Conservation (phyloP, 306 rosid species). For the Mimosa bimucronata region DNA sequence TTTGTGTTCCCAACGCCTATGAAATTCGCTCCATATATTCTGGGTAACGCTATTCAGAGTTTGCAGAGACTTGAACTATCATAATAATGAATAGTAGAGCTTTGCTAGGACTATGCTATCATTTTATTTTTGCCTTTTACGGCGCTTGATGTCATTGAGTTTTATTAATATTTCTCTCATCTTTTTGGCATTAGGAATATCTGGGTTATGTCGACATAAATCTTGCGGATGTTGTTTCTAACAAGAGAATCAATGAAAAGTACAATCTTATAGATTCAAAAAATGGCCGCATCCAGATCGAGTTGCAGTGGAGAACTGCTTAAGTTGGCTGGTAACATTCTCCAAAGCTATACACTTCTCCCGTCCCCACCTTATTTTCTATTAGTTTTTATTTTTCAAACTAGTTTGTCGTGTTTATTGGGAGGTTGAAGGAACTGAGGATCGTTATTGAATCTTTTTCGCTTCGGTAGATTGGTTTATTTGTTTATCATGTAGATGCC, state of each 20-base stretch:
- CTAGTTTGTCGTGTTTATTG: not conserved
- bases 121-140: not conserved
- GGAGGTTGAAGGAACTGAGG: not conserved
- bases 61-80: not conserved
- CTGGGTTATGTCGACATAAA: slow-evolving; percentile 72
- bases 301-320: slow-evolving; percentile 84
- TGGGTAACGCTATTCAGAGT: not conserved
- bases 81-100: not conserved
- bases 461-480: slow-evolving; percentile 5
- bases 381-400: not conserved
- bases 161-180: not conserved
- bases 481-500: slow-evolving; percentile 33
- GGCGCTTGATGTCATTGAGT: not conserved
- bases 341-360: not conserved
- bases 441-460: slow-evolving; percentile 5
- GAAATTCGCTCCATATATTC: not conserved
- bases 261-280: slow-evolving; percentile 89
- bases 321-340: slow-evolving; percentile 15
- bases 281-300: slow-evolving; percentile 83
- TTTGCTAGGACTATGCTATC: not conserved
- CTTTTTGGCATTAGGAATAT: slow-evolving; percentile 55
- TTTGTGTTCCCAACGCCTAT: not conserved
- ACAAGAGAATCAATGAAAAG: slow-evolving; percentile 81
- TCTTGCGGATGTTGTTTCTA: slow-evolving; percentile 73
- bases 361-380: not conserved